Evolutionary conservation across 805 yeast species (phyloP).

Genomic region (Spathaspora sp.): DNA sequence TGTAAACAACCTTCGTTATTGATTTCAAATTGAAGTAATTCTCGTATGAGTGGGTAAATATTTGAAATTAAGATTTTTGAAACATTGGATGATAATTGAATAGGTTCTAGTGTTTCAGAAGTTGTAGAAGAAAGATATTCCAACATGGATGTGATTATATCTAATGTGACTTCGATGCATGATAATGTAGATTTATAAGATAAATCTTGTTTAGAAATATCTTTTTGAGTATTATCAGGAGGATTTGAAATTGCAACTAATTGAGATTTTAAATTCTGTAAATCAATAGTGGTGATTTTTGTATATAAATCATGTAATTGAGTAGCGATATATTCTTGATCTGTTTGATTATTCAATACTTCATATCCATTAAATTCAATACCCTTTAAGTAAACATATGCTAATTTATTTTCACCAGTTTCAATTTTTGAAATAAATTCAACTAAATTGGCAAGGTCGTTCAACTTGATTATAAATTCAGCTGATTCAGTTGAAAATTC

Average conservation of each 20-base stretch:
- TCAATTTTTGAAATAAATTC: constrained; percentile 13
- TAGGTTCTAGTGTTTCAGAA: constrained; percentile 12
- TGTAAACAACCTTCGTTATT: constrained; percentile 21
- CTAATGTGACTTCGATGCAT: constrained; percentile 68
- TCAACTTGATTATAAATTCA: constrained; percentile 43
- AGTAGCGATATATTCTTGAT: constrained; percentile 15
- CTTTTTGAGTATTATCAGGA: constrained; percentile 34
- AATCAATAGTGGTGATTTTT: constrained; percentile 23
- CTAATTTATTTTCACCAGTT: constrained; percentile 17
- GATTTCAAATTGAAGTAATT: constrained; percentile 36
- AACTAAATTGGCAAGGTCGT: background rate
- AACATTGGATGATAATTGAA: constrained; percentile 17
- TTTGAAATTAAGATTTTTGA: constrained; percentile 16
- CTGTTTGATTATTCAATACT: constrained; percentile 17
- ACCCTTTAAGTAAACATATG: constrained; percentile 37
- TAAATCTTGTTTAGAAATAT: constrained; percentile 19
- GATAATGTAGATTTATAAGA: constrained; percentile 49
- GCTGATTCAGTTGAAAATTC: constrained; percentile 58
- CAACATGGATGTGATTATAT: constrained; percentile 69
- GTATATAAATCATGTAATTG: constrained; percentile 20
- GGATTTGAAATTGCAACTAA: constrained; percentile 15
- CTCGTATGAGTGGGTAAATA: constrained; percentile 29
- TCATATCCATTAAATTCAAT: constrained; percentile 41
- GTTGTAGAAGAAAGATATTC: constrained; percentile 48
- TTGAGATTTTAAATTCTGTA: constrained; percentile 24